Evolutionary conservation across 2,329 filamentous ascomycete species (phyloP).

Genomic region (Neopestalotiopsis sp.): DNA sequence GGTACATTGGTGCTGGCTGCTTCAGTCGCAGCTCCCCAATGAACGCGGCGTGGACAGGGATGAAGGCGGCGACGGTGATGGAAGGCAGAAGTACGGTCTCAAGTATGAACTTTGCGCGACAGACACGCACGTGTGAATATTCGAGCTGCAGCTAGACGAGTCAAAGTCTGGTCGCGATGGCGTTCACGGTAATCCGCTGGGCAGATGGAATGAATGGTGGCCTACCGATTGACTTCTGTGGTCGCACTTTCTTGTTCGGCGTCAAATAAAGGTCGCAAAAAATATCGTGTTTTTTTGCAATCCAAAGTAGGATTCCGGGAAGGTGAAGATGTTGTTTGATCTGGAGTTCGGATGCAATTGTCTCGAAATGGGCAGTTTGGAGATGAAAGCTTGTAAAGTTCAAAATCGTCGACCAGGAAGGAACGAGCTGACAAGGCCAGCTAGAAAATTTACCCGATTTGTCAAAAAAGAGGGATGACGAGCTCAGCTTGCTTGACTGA

Average conservation of each 20-base stretch:
- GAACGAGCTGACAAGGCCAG: neutral
- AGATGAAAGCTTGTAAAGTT: neutral
- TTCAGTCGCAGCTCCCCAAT: neutral
- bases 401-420: neutral
- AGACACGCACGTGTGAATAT: no score
- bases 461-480: neutral
- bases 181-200: no score
- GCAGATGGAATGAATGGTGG: no score
- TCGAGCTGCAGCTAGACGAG: no score
- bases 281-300: neutral
- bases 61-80: no score
- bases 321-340: neutral
- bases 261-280: no score
- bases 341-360: neutral
- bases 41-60: no score
- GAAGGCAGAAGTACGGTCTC: no score
- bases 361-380: neutral
- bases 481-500: neutral
- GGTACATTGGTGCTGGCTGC: neutral
- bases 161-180: no score
- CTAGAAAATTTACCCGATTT: neutral
- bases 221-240: no score
- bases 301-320: neutral
- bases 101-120: no score
- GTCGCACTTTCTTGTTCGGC: no score